phyloP scores from a whole-genome alignment of 148 eudicot species.

The Cornus controversa region DNA sequence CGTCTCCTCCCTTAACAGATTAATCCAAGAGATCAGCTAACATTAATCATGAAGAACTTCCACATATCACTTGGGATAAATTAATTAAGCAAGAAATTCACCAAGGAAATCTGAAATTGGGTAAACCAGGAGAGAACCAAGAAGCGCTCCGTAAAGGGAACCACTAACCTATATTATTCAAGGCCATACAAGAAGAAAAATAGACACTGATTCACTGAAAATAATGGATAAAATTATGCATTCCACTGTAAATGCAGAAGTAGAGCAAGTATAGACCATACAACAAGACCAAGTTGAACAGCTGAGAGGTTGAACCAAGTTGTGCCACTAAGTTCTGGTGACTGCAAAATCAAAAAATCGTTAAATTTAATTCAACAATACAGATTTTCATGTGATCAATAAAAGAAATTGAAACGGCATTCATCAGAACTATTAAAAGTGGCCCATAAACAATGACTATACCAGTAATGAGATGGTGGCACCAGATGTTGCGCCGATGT shows the following conservation, averaged over 20 bases:
- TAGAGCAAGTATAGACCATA: slow-evolving; percentile 31
- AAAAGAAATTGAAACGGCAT: no score
- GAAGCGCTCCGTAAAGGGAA: slow-evolving; percentile 97
- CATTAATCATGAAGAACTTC: background rate
- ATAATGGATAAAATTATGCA: background rate
- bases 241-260: background rate
- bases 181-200: slow-evolving; percentile 13
- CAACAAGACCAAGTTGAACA: slow-evolving; percentile 91
- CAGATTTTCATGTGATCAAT: background rate
- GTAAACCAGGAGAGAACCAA: slow-evolving; percentile 82
- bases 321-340: slow-evolving; percentile 94
- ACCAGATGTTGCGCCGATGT: slow-evolving; percentile 99
- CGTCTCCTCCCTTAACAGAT: slow-evolving; percentile 74
- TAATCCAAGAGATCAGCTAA: slow-evolving; percentile 12
- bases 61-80: slow-evolving; percentile 7
- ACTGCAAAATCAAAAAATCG: slow-evolving; percentile 45
- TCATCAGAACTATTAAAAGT: slow-evolving; percentile 3
- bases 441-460: slow-evolving; percentile 2
- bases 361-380: background rate
- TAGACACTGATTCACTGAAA: background rate
- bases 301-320: slow-evolving; percentile 92
- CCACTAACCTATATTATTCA: slow-evolving; percentile 74
- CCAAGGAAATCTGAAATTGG: slow-evolving; percentile 95
- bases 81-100: slow-evolving; percentile 20
- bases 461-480: slow-evolving; percentile 93